Evolutionary conservation across 1,284 basidiomycete species (phyloP).

Genomic region (Thelephora terrestris): DNA sequence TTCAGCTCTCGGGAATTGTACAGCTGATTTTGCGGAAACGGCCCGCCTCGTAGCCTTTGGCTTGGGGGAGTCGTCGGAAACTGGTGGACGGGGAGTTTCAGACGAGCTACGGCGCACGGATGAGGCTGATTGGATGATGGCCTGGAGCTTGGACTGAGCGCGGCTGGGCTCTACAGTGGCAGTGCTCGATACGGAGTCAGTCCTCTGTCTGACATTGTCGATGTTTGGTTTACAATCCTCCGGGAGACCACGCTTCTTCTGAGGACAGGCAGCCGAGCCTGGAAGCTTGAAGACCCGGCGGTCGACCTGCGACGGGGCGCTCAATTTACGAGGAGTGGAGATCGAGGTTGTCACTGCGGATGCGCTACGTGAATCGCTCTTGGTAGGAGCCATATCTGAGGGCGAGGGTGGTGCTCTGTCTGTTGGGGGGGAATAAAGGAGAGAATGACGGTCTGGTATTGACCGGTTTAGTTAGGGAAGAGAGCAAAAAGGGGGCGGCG

Average conservation of each 20-base stretch:
- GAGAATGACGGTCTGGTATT: too few species aligned
- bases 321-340: not conserved
- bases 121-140: not conserved
- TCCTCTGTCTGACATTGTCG: not conserved
- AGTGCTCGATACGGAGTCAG: not conserved
- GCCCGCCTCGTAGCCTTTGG: not conserved
- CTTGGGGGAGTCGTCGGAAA: not conserved
- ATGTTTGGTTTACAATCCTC: not conserved
- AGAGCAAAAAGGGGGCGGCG: too few species aligned
- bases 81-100: not conserved
- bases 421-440: too few species aligned
- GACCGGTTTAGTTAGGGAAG: too few species aligned
- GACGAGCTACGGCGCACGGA: not conserved
- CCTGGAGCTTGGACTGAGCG: not conserved
- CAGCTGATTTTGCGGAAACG: not conserved
- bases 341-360: not conserved
- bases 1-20: not conserved
- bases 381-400: not conserved
- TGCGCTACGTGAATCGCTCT: not conserved
- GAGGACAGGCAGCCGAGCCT: not conserved
- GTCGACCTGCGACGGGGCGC: not conserved
- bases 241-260: not conserved
- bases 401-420: too few species aligned
- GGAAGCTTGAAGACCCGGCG: not conserved
- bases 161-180: not conserved